phyloP scores from a whole-genome alignment of 352 stramenopile species.

The Phytophthora citrophthora region DNA sequence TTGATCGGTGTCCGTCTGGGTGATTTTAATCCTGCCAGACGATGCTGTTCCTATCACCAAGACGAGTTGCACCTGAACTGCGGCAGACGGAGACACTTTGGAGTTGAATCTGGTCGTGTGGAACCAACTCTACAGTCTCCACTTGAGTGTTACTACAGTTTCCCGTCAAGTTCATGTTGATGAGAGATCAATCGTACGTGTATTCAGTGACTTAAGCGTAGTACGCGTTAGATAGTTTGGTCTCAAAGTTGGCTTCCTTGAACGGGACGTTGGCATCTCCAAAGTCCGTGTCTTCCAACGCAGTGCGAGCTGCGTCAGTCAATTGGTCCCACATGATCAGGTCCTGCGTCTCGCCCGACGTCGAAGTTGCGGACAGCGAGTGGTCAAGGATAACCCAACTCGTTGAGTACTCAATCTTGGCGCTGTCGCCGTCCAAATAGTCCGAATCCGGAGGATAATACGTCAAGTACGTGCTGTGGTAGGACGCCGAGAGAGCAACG shows the following conservation, averaged over 20 bases:
- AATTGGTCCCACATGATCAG: slow-evolving; percentile 34
- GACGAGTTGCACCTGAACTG: too few relatives aligned
- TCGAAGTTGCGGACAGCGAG: slow-evolving; percentile 13
- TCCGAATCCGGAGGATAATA: slow-evolving; percentile 14
- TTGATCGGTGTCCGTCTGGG: not conserved
- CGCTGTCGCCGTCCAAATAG: slow-evolving; percentile 11
- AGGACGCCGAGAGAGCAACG: slow-evolving; percentile 16
- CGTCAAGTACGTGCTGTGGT: slow-evolving; percentile 9
- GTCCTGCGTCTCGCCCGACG: slow-evolving; percentile 19
- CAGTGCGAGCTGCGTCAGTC: slow-evolving; percentile 21
- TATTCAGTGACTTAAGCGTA: slow-evolving; percentile 13
- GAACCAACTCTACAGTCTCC: too few relatives aligned
- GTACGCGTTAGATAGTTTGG: slow-evolving; percentile 22
- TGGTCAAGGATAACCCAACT: slow-evolving; percentile 15
- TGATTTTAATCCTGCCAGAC: not conserved
- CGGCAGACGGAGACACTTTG: too few relatives aligned
- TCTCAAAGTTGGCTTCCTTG: slow-evolving; percentile 37
- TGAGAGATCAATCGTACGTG: not conserved
- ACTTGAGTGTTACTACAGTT: not conserved
- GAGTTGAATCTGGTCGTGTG: too few relatives aligned
- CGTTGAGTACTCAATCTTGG: slow-evolving; percentile 25
- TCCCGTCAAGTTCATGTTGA: not conserved
- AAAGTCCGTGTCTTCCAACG: slow-evolving; percentile 33
- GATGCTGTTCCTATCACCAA: too few relatives aligned
- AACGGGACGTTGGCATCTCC: slow-evolving; percentile 36